These are phyloP conservation scores for Colletotrichum incanum DNA, from an alignment of 2,329 filamentous ascomycete genomes.

Conservation along the genomic window DNA sequence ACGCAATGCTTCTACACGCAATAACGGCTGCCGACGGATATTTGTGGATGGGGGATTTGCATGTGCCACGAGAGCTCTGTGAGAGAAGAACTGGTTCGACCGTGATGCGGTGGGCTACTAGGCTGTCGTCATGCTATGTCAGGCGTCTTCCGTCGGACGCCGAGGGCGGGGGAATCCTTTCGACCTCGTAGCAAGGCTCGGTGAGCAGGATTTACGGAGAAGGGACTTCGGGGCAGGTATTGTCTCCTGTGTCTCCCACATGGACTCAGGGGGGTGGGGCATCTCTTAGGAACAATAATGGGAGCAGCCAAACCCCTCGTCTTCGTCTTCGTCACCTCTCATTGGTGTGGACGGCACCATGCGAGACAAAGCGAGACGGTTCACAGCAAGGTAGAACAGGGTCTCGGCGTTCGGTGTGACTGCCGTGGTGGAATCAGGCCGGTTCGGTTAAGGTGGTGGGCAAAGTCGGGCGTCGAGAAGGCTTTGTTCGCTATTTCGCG, in stretches of 20 bases:
- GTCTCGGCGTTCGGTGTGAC: background rate
- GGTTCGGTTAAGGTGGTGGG: background rate
- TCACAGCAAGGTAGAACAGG: background rate
- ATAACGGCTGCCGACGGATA: background rate
- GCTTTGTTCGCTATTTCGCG: background rate
- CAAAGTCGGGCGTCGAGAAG: conserved; percentile 8
- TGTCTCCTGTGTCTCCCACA: background rate
- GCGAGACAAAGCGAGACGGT: background rate
- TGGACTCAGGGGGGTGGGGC: background rate
- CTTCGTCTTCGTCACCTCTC: background rate
- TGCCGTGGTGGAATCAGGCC: background rate
- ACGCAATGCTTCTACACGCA: background rate
- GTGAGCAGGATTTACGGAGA: background rate
- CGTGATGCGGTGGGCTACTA: background rate
- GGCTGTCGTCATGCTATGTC: background rate
- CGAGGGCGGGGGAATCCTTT: background rate
- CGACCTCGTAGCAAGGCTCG: no score
- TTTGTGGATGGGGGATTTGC: background rate
- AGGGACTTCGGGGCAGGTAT: background rate
- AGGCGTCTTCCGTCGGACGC: background rate
- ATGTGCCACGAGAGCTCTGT: background rate
- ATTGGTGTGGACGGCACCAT: background rate
- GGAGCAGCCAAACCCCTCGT: background rate
- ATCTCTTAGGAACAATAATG: background rate
- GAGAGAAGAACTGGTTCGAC: background rate